These are phyloP conservation scores for Melampsora larici-populina DNA, from an alignment of 1,284 basidiomycete species.

Conservation along the genomic window DNA sequence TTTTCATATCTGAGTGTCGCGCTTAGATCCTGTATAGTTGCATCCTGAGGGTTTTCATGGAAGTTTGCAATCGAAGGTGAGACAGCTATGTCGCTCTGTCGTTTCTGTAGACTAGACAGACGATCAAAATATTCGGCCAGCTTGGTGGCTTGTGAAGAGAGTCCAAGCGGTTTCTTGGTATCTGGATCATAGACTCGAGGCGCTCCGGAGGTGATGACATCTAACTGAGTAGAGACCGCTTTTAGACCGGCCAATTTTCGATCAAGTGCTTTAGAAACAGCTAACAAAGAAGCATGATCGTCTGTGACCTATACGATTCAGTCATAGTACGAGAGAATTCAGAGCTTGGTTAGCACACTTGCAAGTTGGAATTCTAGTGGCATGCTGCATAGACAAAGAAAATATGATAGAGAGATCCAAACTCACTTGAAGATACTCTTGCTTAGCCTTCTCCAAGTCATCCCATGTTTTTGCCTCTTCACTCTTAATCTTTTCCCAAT, in stretches of 20 bases:
- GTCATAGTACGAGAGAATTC: neutral
- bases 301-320: slow-evolving; percentile 5
- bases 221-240: slow-evolving; percentile 26
- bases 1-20: slow-evolving; percentile 1
- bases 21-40: neutral
- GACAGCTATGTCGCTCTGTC: neutral
- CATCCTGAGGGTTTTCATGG: neutral
- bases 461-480: slow-evolving; percentile 30
- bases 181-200: slow-evolving; percentile 22
- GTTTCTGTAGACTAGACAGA: neutral
- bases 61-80: neutral
- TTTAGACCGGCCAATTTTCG: slow-evolving; percentile 25
- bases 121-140: neutral
- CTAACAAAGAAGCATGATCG: slow-evolving; percentile 27
- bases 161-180: slow-evolving; percentile 30
- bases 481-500: slow-evolving; percentile 35
- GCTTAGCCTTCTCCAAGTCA: slow-evolving; percentile 18
- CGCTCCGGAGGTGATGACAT: slow-evolving; percentile 19
- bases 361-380: neutral
- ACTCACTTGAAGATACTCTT: slow-evolving; percentile 17
- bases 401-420: neutral
- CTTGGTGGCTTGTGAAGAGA: slow-evolving; percentile 7
- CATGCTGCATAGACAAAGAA: neutral
- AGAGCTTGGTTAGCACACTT: neutral
- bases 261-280: slow-evolving; percentile 36